Percentiles rank a stretch among this genome's conserved stretches.
Conservation (phyloP, 2,329 filamentous ascomycete species). For the Mycogone perniciosa region DNA sequence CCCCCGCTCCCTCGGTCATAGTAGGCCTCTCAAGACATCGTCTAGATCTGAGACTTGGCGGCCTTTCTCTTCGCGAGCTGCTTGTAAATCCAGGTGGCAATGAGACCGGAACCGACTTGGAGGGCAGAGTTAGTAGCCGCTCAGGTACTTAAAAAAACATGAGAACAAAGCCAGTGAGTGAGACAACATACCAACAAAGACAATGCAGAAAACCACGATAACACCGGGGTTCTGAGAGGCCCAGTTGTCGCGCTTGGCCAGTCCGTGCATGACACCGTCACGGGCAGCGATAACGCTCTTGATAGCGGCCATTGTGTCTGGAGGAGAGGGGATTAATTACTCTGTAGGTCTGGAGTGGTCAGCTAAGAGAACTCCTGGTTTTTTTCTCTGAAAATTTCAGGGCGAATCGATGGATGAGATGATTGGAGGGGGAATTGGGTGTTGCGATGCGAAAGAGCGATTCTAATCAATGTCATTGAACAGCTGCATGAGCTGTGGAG, state of each 20-base stretch:
- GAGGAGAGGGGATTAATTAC: conserved; percentile 14
- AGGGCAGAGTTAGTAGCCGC: conserved; percentile 14
- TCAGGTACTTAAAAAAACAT: not conserved
- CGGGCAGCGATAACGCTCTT: conserved; percentile 29
- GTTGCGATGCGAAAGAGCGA: not conserved
- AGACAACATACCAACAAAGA: conserved; percentile 32
- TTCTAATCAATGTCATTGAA: not conserved
- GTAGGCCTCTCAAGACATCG: not conserved
- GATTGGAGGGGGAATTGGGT: not conserved
- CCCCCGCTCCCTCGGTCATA: conserved; percentile 6
- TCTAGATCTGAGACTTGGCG: conserved; percentile 24
- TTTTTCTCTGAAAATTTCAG: conserved; percentile 3
- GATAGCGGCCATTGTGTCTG: conserved; percentile 37
- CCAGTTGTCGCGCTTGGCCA: conserved; percentile 38
- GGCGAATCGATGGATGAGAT: conserved; percentile 1
- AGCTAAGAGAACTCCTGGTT: not conserved
- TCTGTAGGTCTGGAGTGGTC: conserved; percentile 8
- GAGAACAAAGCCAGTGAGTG: not conserved
- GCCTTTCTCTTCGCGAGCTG: conserved; percentile 27
- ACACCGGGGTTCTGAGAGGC: conserved; percentile 33
- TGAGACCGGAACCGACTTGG: conserved; percentile 28
- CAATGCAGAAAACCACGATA: conserved; percentile 39
- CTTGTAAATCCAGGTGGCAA: conserved; percentile 28
- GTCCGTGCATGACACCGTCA: conserved; percentile 31
- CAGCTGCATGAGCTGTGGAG: not conserved